Base-by-base conservation (phyloP, 192 early-diverging fungal species). In the Backusella macrospora region DNA sequence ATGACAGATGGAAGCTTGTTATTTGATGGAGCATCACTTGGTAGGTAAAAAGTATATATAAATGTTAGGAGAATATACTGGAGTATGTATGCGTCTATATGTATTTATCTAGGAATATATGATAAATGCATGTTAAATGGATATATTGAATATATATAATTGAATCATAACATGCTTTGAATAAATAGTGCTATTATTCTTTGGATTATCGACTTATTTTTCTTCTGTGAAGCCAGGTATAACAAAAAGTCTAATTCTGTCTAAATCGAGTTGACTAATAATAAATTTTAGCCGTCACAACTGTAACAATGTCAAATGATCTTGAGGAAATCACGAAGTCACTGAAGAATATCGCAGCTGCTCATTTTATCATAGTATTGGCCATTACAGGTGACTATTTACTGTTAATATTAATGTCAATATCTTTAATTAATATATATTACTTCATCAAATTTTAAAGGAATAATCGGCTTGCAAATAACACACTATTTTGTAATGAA, bases 21-120 rank as follows among this genome's bases (percentile, higher is more conserved):
- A n/a, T 77, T 77, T 55, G 76, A 77, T 55, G 76, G 76, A 8
- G 71, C 70, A 43, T 72, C 70, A 12, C 34, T 77, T 21, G 76
- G 76, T 77, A 77, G 18, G 63, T 34, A 23, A n/a, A 12, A 10
- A 34, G 29, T 34, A 6, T 38, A 42, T 26, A 23, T n/a, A 26
- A 26, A 4, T 10, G 26, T 26, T 59, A 59, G 52, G 52, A 59
- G 52, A 59, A 26, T 55, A 55, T 55, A 55, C 29, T 7, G 21
- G 10, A 3, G 12, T 55, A 55, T 21, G 10, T 23, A 26, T 23
- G 18, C 2, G 29, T 34, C 29, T 34, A 34, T 34, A 34, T 34
- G 2, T 2, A 34, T 34, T 34, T 2, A 34, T 34, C 29, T 34
- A 34, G 29, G 14, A 52, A 52, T 52, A 52, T 52, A 6, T 12